Percentiles rank a stretch among this genome's conserved stretches.
Evolutionary conservation across 768 basidiomycete genomes (phyloP).

Genomic region (Zangia roseola): DNA sequence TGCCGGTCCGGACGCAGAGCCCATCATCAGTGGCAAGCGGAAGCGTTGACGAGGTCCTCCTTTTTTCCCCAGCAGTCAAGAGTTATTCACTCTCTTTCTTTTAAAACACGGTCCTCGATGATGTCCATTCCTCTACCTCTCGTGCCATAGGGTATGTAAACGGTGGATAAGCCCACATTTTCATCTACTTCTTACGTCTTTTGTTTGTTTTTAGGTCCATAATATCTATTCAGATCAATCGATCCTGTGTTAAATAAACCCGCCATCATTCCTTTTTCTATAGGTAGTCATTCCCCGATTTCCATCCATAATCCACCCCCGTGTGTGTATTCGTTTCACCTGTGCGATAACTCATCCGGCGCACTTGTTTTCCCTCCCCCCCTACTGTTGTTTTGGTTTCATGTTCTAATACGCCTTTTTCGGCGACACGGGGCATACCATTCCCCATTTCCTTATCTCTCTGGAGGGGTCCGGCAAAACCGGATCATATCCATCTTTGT

Average conservation of each 20-base stretch:
- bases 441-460: too few relatives aligned
- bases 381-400: too few relatives aligned
- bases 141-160: constrained; percentile 13
- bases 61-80: neutral
- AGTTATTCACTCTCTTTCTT: neutral
- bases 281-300: too few relatives aligned
- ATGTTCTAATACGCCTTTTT: too few relatives aligned
- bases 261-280: neutral
- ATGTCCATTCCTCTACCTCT: neutral
- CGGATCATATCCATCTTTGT: too few relatives aligned
- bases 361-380: too few relatives aligned
- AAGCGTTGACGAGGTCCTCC: constrained; percentile 14
- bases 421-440: too few relatives aligned
- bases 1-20: constrained; percentile 1
- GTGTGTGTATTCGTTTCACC: neutral
- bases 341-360: too few relatives aligned
- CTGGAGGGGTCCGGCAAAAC: too few relatives aligned
- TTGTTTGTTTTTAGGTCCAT: constrained; percentile 1
- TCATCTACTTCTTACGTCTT: neutral
- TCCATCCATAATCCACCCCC: neutral
- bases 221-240: constrained; percentile 8
- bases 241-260: neutral
- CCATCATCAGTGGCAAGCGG: constrained; percentile 23
- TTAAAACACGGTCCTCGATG: neutral
- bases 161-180: neutral